phyloP scores from a whole-genome alignment of 306 rosid species.

The Inga oerstediana region DNA sequence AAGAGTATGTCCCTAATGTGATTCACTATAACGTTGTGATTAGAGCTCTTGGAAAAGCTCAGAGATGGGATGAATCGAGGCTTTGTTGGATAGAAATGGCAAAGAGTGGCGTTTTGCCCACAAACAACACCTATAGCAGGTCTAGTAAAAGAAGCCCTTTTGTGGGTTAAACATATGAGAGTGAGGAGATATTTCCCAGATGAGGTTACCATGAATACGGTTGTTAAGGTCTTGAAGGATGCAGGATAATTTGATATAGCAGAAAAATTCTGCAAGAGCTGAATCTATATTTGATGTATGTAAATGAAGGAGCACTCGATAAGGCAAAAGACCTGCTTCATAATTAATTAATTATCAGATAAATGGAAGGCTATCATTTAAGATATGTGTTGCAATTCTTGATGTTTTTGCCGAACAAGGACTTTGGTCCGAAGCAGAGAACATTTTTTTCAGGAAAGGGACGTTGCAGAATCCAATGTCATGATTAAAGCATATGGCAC shows the following conservation, averaged over 20 bases:
- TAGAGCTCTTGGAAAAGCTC: slow-evolving; percentile 70
- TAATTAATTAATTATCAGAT: slow-evolving; percentile 54
- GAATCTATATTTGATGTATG: slow-evolving; percentile 59
- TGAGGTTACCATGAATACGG: slow-evolving; percentile 90
- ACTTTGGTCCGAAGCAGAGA: slow-evolving; percentile 78
- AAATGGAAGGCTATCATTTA: slow-evolving; percentile 49
- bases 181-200: slow-evolving; percentile 72
- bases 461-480: slow-evolving; percentile 73
- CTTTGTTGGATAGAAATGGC: slow-evolving; percentile 91
- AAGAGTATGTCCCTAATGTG: slow-evolving; percentile 65
- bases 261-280: slow-evolving; percentile 70
- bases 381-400: slow-evolving; percentile 59
- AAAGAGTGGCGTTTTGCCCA: slow-evolving; percentile 55
- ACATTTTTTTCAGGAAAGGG: slow-evolving; percentile 61
- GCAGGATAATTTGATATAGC: slow-evolving; percentile 73
- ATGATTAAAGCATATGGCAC: slow-evolving; percentile 91
- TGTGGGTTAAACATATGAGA: slow-evolving; percentile 91
- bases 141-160: slow-evolving; percentile 74
- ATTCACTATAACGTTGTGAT: slow-evolving; percentile 93
- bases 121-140: slow-evolving; percentile 79
- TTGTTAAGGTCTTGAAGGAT: slow-evolving; percentile 80
- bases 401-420: slow-evolving; percentile 89
- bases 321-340: slow-evolving; percentile 54
- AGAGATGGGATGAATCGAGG: slow-evolving; percentile 79
- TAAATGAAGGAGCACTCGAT: slow-evolving; percentile 56